phyloP scores from a whole-genome alignment of 805 yeast genomes.

The Kregervanrija pseudodelftensis region DNA sequence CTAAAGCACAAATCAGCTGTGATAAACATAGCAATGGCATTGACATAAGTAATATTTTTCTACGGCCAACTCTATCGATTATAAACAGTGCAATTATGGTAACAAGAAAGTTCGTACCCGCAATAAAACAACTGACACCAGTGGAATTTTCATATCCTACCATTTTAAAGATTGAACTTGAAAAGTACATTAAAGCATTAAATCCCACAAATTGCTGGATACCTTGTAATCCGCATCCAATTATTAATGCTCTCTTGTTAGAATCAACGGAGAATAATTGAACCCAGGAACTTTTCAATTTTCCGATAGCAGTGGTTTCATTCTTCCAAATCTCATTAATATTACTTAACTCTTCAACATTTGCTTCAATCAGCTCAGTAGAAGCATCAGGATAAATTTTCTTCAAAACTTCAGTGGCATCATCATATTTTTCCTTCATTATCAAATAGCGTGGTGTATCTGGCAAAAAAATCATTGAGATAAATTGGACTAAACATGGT shows the following conservation, averaged over 20 bases:
- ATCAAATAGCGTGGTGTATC: slow-evolving; percentile 50
- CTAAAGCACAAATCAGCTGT: slow-evolving; percentile 44
- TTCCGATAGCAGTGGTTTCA: slow-evolving; percentile 1
- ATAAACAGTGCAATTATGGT: slow-evolving; percentile 42
- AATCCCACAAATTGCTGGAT: slow-evolving; percentile 53
- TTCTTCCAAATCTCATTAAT: slow-evolving; percentile 23
- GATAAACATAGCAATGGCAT: slow-evolving; percentile 40
- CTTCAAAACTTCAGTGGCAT: slow-evolving; percentile 34
- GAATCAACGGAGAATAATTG: slow-evolving; percentile 36
- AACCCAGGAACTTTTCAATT: slow-evolving; percentile 31
- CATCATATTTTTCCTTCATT: slow-evolving; percentile 33
- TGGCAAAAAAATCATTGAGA: slow-evolving; percentile 40
- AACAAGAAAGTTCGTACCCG: slow-evolving; percentile 49
- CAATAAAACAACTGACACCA: slow-evolving; percentile 46
- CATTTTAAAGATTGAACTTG: slow-evolving; percentile 47
- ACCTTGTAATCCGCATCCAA: slow-evolving; percentile 52
- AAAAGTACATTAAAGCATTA: slow-evolving; percentile 51
- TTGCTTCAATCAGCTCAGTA: slow-evolving; percentile 32
- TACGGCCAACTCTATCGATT: slow-evolving; percentile 46
- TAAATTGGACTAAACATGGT: slow-evolving; percentile 42
- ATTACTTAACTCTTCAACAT: slow-evolving; percentile 36
- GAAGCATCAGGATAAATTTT: slow-evolving; percentile 33
- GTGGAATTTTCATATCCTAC: slow-evolving; percentile 46
- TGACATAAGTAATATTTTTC: slow-evolving; percentile 38
- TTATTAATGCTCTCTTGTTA: slow-evolving; percentile 43